Conservation (phyloP, 176 grass and related monocot genomes). For the Avena insularis region DNA sequence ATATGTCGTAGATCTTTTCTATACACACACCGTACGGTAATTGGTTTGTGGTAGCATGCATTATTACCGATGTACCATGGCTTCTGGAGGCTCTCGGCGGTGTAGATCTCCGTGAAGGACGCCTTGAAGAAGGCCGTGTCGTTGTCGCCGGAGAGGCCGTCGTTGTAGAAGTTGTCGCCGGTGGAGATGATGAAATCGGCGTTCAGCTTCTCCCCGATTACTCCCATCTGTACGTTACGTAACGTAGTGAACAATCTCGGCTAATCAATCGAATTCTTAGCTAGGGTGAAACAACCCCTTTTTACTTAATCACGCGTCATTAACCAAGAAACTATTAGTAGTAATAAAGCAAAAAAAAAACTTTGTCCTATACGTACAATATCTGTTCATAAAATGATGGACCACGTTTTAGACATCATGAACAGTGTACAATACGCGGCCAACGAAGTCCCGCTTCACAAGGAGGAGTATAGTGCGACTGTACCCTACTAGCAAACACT, state of each 20-base stretch:
- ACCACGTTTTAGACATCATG: background rate
- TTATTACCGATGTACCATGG: slow-evolving; percentile 81
- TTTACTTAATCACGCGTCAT: too few relatives aligned
- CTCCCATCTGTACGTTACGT: slow-evolving; percentile 62
- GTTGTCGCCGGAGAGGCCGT: slow-evolving; percentile 66
- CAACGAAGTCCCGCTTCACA: background rate
- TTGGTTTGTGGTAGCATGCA: background rate
- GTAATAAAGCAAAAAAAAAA: background rate
- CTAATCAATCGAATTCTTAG: background rate
- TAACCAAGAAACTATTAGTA: too few relatives aligned
- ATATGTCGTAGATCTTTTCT: background rate
- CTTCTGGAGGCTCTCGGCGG: slow-evolving; percentile 74
- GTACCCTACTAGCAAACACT: background rate
- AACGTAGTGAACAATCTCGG: background rate
- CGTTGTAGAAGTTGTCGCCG: slow-evolving; percentile 85
- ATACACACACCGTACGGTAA: background rate
- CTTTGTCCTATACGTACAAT: background rate
- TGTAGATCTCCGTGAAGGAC: slow-evolving; percentile 82
- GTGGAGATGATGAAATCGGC: slow-evolving; percentile 87
- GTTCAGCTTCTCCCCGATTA: slow-evolving; percentile 55
- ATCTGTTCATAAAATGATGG: background rate
- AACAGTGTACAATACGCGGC: background rate
- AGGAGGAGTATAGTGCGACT: background rate
- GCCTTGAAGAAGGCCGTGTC: slow-evolving; percentile 68
- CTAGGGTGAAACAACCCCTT: too few relatives aligned